Evolutionary conservation across 2,329 filamentous ascomycete genomes (phyloP).

Genomic region (Trichophyton simii): DNA sequence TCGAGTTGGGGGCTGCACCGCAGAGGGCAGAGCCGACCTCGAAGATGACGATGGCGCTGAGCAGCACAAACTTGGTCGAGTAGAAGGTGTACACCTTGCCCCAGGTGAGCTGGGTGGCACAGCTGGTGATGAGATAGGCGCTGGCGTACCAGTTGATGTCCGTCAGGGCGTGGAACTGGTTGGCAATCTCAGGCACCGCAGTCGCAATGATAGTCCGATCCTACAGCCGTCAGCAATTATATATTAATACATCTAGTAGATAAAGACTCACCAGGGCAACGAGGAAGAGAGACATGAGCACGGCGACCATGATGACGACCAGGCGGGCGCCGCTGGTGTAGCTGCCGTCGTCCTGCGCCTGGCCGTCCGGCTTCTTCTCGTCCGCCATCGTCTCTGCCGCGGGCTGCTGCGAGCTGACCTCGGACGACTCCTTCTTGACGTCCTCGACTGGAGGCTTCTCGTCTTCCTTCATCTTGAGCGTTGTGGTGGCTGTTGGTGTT

Average conservation of each 20-base stretch:
- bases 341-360: not conserved
- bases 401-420: not conserved
- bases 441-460: not conserved
- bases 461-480: not conserved
- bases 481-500: not conserved
- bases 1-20: conserved; percentile 8
- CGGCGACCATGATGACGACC: conserved; percentile 6
- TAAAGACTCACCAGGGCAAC: conserved; percentile 5
- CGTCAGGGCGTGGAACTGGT: conserved; percentile 23
- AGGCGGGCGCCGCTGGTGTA: not conserved
- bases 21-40: conserved; percentile 17
- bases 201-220: conserved; percentile 14
- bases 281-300: conserved; percentile 9
- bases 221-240: not conserved
- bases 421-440: not conserved
- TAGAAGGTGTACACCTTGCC: conserved; percentile 34
- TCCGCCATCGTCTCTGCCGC: not conserved
- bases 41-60: conserved; percentile 20
- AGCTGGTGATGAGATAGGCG: conserved; percentile 21
- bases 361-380: not conserved
- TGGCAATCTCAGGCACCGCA: conserved; percentile 24
- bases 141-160: conserved; percentile 28
- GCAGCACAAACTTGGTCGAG: conserved; percentile 25
- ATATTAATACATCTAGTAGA: not conserved
- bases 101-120: conserved; percentile 18